Base-by-base conservation (phyloP, 441 rosid genomes). In the Bruguiera hainesii region DNA sequence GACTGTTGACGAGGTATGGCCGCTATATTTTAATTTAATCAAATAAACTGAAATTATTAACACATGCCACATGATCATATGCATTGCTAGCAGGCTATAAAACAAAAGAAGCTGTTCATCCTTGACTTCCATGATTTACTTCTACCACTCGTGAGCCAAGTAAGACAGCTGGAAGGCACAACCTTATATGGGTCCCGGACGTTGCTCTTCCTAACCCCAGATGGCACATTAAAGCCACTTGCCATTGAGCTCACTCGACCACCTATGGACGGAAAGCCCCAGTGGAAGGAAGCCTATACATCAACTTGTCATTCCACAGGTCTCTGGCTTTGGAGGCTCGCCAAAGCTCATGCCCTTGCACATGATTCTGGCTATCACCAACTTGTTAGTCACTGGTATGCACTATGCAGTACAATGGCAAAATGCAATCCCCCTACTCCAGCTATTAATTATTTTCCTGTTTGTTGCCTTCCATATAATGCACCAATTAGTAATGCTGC, bases 231-330 rank as follows among this genome's bases (percentile, higher is more conserved):
- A 66, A 78, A 77, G 74, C 90, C 91, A 1, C 39, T 89, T 0
- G 94, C 85, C 56, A 88, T 91, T 5, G 98, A 91, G 79, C 82
- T 91, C 19, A 80, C 81, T 30, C 81, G 89, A 26, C 98, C 96
- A 1, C 82, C 79, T 0, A 71, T 80, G 28, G 77, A 80, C 1
- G 90, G 87, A 33, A 83, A 80, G 62, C 84, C 93, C 1, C 88
- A 79, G 53, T 92, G 96, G 96, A 87, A 69, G 75, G 52, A 81
- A 31, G 93, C 79, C 13, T 88, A 78, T 74, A 35, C 61, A 0
- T 86, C 88, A 3, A 42, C 78, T 3, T 75, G 65, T 75, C 59
- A 83, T 64, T 67, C 94, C 28, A 84, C 94, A 0, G 71, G 68
- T 5, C 9, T 33, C 71, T 89, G 98, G 98, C 84, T 88, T 7